Evolutionary conservation across 2,329 filamentous ascomycete genomes (phyloP).

Genomic region (Epichloe festucae): DNA sequence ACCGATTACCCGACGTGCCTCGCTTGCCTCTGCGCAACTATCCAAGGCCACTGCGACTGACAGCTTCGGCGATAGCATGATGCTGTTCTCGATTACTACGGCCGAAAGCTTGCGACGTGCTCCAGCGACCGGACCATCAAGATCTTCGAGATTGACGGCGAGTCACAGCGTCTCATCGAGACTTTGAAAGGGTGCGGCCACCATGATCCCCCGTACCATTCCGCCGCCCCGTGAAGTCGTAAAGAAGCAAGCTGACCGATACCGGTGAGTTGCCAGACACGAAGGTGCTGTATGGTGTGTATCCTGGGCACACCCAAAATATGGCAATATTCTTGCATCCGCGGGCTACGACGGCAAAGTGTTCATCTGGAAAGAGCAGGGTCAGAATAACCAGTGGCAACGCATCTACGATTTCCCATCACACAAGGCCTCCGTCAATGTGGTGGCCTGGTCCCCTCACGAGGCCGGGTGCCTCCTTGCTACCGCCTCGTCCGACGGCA

Average conservation of each 20-base stretch:
- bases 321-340: slow-evolving; percentile 92
- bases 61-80: slow-evolving; percentile 54
- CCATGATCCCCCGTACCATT: slow-evolving; percentile 10
- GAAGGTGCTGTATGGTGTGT: slow-evolving; percentile 98
- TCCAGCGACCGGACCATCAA: slow-evolving; percentile 98
- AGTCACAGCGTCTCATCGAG: slow-evolving; percentile 77
- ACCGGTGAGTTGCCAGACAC: slow-evolving; percentile 45
- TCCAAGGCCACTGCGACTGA: background rate
- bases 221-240: too few relatives aligned
- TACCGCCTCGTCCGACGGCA: slow-evolving; percentile 86
- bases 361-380: slow-evolving; percentile 91
- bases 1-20: background rate
- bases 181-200: slow-evolving; percentile 73
- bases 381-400: slow-evolving; percentile 52
- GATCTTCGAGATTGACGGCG: slow-evolving; percentile 95
- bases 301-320: slow-evolving; percentile 96
- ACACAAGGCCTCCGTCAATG: slow-evolving; percentile 93
- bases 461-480: slow-evolving; percentile 90
- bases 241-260: slow-evolving; percentile 6
- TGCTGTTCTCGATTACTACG: slow-evolving; percentile 97
- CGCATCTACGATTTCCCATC: slow-evolving; percentile 86
- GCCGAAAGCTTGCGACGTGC: slow-evolving; percentile 87
- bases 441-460: slow-evolving; percentile 94
- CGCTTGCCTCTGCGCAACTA: background rate
- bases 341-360: slow-evolving; percentile 96